Percentiles rank a stretch among this genome's conserved stretches.
Evolutionary conservation across 2,329 filamentous ascomycete species (phyloP).

Genomic region (Paracamarosporium sp.): DNA sequence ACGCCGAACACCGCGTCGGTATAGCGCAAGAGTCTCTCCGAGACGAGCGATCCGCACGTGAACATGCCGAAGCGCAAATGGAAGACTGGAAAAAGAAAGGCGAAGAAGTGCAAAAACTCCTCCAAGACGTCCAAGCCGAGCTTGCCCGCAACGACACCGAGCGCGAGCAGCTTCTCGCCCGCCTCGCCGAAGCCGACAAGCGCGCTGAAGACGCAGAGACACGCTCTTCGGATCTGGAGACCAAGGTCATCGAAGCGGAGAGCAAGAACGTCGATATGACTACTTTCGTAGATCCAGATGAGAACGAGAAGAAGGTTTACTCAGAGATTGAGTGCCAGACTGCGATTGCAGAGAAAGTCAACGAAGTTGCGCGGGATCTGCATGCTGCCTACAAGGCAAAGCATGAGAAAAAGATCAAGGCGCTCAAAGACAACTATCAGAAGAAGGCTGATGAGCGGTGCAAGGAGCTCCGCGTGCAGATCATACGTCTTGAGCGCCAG

Average conservation of each 20-base stretch:
- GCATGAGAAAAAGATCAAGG: slow-evolving; percentile 93
- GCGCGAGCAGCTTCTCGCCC: slow-evolving; percentile 76
- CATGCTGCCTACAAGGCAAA: slow-evolving; percentile 96
- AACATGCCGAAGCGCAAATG: slow-evolving; percentile 76
- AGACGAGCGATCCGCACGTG: slow-evolving; percentile 74
- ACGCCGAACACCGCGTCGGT: slow-evolving; percentile 91
- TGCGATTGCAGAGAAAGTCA: slow-evolving; percentile 91
- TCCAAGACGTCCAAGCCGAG: slow-evolving; percentile 82
- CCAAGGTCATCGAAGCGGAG: slow-evolving; percentile 57
- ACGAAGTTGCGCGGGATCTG: slow-evolving; percentile 74
- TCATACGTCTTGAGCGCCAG: slow-evolving; percentile 73
- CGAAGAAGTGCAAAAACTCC: slow-evolving; percentile 82
- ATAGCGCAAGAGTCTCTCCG: slow-evolving; percentile 83
- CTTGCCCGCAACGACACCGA: slow-evolving; percentile 80
- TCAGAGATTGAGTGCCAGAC: slow-evolving; percentile 55
- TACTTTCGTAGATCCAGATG: slow-evolving; percentile 52
- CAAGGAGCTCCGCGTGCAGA: slow-evolving; percentile 74
- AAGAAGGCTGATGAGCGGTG: slow-evolving; percentile 88
- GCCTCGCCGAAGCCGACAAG: slow-evolving; percentile 77
- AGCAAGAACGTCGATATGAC: slow-evolving; percentile 78
- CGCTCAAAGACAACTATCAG: slow-evolving; percentile 83
- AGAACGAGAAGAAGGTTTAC: slow-evolving; percentile 46
- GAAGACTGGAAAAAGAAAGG: slow-evolving; percentile 84
- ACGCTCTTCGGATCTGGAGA: slow-evolving; percentile 73
- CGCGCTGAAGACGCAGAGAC: slow-evolving; percentile 76